Percentiles rank a stretch among this genome's conserved stretches.
Conservation (phyloP, 73 alveolate genomes). For the Stentor coeruleus region DNA sequence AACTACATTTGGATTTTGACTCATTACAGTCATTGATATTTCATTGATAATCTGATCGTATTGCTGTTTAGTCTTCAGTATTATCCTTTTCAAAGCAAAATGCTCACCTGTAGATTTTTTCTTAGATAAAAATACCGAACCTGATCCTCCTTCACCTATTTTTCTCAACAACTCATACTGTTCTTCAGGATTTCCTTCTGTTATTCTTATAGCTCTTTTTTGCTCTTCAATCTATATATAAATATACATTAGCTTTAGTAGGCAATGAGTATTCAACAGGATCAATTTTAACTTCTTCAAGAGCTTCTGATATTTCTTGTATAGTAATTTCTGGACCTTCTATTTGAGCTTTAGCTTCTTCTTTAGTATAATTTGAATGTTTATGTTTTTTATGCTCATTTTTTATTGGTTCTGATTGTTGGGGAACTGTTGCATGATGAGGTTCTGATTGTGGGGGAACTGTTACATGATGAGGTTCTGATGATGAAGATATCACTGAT, state of each 20-base stretch:
- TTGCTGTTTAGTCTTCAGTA: not conserved
- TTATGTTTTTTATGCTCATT: too few species aligned
- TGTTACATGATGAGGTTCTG: too few species aligned
- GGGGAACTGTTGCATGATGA: too few species aligned
- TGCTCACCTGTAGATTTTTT: not conserved
- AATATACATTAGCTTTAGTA: not conserved
- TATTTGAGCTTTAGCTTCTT: too few species aligned
- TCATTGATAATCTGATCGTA: not conserved
- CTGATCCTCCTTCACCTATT: conserved; percentile 12
- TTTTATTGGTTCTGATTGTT: too few species aligned
- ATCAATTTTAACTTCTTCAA: too few species aligned
- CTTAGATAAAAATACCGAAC: not conserved
- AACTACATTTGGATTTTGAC: not conserved
- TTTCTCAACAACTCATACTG: not conserved
- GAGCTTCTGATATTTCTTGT: too few species aligned
- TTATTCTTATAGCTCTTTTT: not conserved
- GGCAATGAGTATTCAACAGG: too few species aligned
- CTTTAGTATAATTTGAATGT: too few species aligned
- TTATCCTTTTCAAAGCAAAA: not conserved
- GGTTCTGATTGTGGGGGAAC: too few species aligned
- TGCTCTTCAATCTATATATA: not conserved
- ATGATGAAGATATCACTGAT: too few species aligned
- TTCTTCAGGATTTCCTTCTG: not conserved
- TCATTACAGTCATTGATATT: not conserved
- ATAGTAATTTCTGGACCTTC: too few species aligned